A percentile compares a stretch with the other conserved stretches of the same genome.
Conservation (phyloP, 176 grass and related monocot genomes). For the Puya raimondii region DNA sequence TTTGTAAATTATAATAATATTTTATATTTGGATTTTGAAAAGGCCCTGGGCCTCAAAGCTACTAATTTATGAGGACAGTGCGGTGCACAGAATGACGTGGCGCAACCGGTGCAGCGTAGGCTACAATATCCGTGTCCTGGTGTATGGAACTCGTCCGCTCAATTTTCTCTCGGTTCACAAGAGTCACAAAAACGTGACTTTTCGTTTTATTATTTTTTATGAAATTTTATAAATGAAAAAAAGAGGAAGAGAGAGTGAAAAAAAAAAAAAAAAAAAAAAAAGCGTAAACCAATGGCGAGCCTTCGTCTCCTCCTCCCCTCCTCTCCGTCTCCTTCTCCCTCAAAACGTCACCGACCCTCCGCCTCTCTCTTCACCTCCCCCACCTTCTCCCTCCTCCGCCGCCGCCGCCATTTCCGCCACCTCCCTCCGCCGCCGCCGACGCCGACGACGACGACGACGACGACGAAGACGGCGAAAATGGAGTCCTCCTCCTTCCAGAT, state of each 20-base stretch:
- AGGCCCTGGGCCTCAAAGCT: background rate
- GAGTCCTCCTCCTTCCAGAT: constrained; percentile 11
- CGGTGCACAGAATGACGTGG: background rate
- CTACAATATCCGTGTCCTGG: too few relatives aligned
- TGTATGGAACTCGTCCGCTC: too few relatives aligned
- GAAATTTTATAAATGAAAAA: background rate
- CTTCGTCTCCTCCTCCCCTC: background rate
- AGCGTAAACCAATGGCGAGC: constrained; percentile 18
- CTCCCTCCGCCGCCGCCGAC: background rate
- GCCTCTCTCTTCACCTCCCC: background rate
- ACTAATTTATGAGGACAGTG: too few relatives aligned
- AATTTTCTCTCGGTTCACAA: too few relatives aligned
- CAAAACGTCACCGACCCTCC: background rate
- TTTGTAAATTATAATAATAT: constrained; percentile 2
- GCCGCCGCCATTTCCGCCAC: background rate
- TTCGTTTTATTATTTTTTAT: constrained; percentile 36
- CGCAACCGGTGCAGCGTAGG: too few relatives aligned
- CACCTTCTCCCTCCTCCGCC: background rate
- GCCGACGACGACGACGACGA: too few relatives aligned
- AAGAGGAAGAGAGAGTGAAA: too few relatives aligned
- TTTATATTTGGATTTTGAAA: constrained; percentile 1
- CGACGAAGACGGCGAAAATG: too few relatives aligned
- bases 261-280: too few relatives aligned
- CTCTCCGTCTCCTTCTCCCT: background rate
- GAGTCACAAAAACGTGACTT: constrained; percentile 26